Base-by-base conservation (phyloP, 1,284 basidiomycete species). In the Microbotryum saponariae region DNA sequence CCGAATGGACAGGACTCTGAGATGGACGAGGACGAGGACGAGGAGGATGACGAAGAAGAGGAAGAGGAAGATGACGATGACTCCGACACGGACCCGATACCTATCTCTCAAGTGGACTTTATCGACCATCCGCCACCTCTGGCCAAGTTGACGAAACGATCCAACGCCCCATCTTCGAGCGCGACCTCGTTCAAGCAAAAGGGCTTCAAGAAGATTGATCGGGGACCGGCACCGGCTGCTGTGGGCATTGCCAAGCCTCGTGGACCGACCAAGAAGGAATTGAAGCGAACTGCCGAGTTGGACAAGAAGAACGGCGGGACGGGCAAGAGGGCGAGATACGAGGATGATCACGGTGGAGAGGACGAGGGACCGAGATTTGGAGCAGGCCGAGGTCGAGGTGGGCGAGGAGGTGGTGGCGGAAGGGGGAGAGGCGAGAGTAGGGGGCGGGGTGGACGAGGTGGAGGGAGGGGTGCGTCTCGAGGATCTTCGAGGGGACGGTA, bases 171-270 rank as follows among this genome's bases (percentile, higher is more conserved):
- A 45, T 46, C 49, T 37, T 29, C 56, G 42, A 53, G 44, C 51
- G 65, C 64, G 6, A 61, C 59, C 31, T 63, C 62, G 53, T 69
- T 69, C 62, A 59, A 58, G 42, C 59, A 60, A 16, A 64, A 63
- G 54, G 60, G 59, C n/a, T 69, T 69, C 63, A 58, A 60, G 54
- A 53, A 54, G 6, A 42, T 65, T 44, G 52, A 45, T 51, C 51
- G 53, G 16, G 57, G 62, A 8, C 56, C 56, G 42, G 62, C 61
- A 4, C n/a, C 42, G n/a, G 54, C 45, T 16, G 56, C 67, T 12
- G 31, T 55, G 4, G 67, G 67, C 1, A 54, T 69, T 12, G 20
- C 51, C 4, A 50, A 51, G 2, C 33, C 46, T 21, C 45, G 63
- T 9, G 52, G 52, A 4, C 54, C 53, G 42, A 67, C 63, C 18